Conservation (phyloP, 75 land plant species). For the Sequoia sempervirens region DNA sequence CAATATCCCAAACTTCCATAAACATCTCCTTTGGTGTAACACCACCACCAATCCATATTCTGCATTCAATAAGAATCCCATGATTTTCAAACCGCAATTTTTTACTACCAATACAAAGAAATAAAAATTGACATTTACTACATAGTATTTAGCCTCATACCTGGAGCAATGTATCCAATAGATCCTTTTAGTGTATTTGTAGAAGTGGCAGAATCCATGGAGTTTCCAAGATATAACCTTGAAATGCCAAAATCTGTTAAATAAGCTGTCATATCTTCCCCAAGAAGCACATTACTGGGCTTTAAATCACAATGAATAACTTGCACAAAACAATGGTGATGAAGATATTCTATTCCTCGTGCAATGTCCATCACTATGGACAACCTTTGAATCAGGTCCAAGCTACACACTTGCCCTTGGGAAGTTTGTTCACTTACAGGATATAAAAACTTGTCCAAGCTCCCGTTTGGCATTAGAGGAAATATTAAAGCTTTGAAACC, state of each 20-base stretch:
- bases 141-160: not conserved
- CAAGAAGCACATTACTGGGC: conserved; percentile 12
- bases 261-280: conserved; percentile 18
- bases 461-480: too few species aligned
- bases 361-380: too few species aligned
- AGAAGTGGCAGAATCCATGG: not conserved
- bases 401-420: conserved; percentile 6
- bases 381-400: too few species aligned
- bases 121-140: too few species aligned
- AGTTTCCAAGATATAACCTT: not conserved
- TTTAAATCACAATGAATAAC: too few species aligned
- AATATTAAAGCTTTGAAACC: too few species aligned
- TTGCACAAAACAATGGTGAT: too few species aligned
- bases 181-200: not conserved
- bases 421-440: too few species aligned
- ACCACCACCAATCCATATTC: too few species aligned
- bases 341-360: too few species aligned
- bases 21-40: not conserved
- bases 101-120: too few species aligned
- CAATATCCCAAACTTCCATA: not conserved
- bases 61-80: not conserved
- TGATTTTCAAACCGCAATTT: not conserved
- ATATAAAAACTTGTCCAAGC: too few species aligned
- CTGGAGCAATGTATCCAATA: conserved; percentile 6
- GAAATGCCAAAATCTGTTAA: conserved; percentile 22